Percentiles rank a stretch among this genome's conserved stretches.
phyloP scores from a whole-genome alignment of 306 rosid genomes.

The Potentilla sterilis region DNA sequence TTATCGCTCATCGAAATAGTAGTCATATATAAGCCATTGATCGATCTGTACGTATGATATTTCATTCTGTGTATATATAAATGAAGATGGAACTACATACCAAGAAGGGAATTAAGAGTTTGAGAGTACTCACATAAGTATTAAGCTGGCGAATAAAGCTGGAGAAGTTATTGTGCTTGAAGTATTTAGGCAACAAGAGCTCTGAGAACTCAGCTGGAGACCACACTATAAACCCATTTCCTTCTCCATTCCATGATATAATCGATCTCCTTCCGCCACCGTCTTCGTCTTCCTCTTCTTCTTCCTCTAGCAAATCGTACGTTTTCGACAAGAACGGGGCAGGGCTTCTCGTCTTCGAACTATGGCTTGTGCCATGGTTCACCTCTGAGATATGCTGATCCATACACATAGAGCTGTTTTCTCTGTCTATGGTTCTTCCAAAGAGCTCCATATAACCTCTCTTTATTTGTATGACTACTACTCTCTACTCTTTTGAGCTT shows the following conservation, averaged over 20 bases:
- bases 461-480: neutral
- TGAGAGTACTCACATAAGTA: constrained; percentile 59
- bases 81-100: neutral
- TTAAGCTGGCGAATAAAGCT: constrained; percentile 91
- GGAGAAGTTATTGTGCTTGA: constrained; percentile 92
- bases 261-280: constrained; percentile 17
- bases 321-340: constrained; percentile 79
- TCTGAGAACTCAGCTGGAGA: constrained; percentile 81
- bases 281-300: constrained; percentile 11
- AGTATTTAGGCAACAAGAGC: constrained; percentile 62
- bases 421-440: neutral
- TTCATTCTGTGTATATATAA: neutral
- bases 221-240: constrained; percentile 77
- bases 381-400: constrained; percentile 21
- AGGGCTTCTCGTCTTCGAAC: constrained; percentile 43
- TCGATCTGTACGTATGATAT: neutral
- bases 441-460: neutral
- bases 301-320: constrained; percentile 63
- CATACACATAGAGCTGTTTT: neutral
- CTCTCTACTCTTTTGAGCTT: neutral
- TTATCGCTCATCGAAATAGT: neutral
- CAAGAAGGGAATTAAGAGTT: neutral
- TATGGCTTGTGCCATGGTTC: constrained; percentile 23
- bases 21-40: neutral
- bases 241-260: constrained; percentile 74